Base-by-base conservation (phyloP, 306 rosid genomes). In the Erythrophleum fordii region DNA sequence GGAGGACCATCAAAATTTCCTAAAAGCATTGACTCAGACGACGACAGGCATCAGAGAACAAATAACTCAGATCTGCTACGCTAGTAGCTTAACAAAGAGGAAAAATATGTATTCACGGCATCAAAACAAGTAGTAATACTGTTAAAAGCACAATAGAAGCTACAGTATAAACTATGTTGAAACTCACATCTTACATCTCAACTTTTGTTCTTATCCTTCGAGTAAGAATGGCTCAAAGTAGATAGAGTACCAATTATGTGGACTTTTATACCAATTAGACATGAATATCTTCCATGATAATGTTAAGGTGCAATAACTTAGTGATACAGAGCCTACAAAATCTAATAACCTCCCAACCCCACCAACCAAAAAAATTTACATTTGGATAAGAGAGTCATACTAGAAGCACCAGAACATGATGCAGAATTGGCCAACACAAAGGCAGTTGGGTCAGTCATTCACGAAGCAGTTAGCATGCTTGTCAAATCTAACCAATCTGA, bases 1-100 rank as follows among this genome's bases (percentile, higher is more conserved):
- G 66, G 66, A n/a, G 25, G 65, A 25, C 6, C 20, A 25, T 16
- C 34, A 77, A 25, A 60, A 41, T 26, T 23, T 77, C 31, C 52
- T 26, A 70, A 59, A 70, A 80, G 51, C 29, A 76, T 22, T 52
- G 34, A 80, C 69, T 8, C 75, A 46, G 14, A 69, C 8, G 41
- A 13, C 53, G 17, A 39, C 11, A 58, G 51, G 55, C 56, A 42
- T 10, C 10, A 28, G 25, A 29, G 28, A 22, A 23, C 48, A 56
- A 44, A 73, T 17, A 49, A 37, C 20, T 46, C 60, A 34, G n/a
- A 49, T 80, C 35, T 17, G 31, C 44, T 17, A 61, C 17, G 31
- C 18, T 35, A 46, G 59, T 20, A 5, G 61, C 48, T 73, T 14
- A 53, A 35, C 25, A 74, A 41, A 22, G 53, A 56, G 62, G 62